Evolutionary conservation across 2,329 filamentous ascomycete species (phyloP), one percentile per base, ranked within the genome.

Genomic region (Beauveria varroae): DNA sequence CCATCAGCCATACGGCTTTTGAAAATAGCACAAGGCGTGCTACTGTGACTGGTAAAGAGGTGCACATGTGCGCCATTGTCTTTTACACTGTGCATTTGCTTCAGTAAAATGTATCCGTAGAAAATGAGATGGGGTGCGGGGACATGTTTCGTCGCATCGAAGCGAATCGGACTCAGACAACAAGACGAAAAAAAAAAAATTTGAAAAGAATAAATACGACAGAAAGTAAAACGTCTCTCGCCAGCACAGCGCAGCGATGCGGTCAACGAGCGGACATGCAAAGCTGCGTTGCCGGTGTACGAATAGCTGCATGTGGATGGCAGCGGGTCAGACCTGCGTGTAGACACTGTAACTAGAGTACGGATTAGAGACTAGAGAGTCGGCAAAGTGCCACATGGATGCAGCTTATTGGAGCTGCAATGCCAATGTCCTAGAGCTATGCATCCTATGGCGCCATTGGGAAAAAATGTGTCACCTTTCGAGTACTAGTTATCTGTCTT

Each of bases 201-300:
- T n/a, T n/a, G 10, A 7, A 43, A 34, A 37, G 22, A 18, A 52
- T 24, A 59, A 57, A 30, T 28, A 26, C 1, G 20, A 51, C 24
- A 52, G 18, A 52, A 20, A 24, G 10, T 34, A 34, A 34, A 52
- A 28, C 37, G 47, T 24, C 9, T 30, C n/a, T 44, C 44, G 4
- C 5, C 24, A 18, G 46, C 30, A 12, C 56, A 51, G 56, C 47
- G 34, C 34, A 43, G 47, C 20, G 20, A 41, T 59, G 56, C 56
- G 47, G 47, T 59, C 46, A 59, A 59, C 46, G 37, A 47, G 56
- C 34, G 34, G 56, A 40, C 37, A 59, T 51, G 47, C 46, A 51
- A 24, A 52, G 56, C 56, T 52, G 47, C 47, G 44, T 57, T 57
- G 44, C 55, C 55, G 55, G 30, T 49, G 55, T 40, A 34, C 30